Conservation (phyloP, 371 early-diverging fungal genomes). For the Mucor indicus region DNA sequence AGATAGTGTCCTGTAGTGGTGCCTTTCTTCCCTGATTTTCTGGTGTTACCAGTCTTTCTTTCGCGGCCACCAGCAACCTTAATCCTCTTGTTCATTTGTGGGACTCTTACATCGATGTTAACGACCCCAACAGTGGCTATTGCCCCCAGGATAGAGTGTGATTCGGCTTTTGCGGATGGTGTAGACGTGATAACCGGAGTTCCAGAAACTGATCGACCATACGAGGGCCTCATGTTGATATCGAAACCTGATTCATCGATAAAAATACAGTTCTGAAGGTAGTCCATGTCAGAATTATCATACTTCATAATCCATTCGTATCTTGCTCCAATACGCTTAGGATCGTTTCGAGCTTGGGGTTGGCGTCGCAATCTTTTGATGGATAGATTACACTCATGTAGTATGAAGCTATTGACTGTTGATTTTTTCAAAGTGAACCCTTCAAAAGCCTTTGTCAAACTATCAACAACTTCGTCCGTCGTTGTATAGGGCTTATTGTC, state of each 20-base stretch:
- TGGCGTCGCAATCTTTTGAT: background rate
- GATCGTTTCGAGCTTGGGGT: slow-evolving; percentile 2
- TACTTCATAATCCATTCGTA: slow-evolving; percentile 7
- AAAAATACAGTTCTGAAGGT: slow-evolving; percentile 8
- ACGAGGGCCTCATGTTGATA: slow-evolving; percentile 3
- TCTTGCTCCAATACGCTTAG: background rate
- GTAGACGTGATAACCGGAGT: slow-evolving; percentile 1
- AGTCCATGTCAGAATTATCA: slow-evolving; percentile 4
- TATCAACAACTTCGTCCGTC: slow-evolving; percentile 6
- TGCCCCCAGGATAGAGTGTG: slow-evolving; percentile 4
- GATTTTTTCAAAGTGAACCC: slow-evolving; percentile 1
- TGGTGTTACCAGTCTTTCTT: background rate
- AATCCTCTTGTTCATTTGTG: slow-evolving; percentile 3
- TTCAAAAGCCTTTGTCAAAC: slow-evolving; percentile 9
- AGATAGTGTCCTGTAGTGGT: slow-evolving; percentile 3
- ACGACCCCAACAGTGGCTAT: background rate
- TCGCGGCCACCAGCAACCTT: slow-evolving; percentile 4
- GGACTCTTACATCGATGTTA: background rate
- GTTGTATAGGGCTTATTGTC: slow-evolving; percentile 1
- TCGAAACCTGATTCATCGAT: slow-evolving; percentile 8
- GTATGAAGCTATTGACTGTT: slow-evolving; percentile 2
- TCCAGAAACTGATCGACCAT: background rate
- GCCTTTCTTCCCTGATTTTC: background rate
- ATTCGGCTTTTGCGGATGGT: slow-evolving; percentile 2
- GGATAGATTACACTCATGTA: slow-evolving; percentile 3